Evolutionary conservation across 495 filamentous ascomycete species (phyloP).

Genomic region (Sphaerosporella brunnea): DNA sequence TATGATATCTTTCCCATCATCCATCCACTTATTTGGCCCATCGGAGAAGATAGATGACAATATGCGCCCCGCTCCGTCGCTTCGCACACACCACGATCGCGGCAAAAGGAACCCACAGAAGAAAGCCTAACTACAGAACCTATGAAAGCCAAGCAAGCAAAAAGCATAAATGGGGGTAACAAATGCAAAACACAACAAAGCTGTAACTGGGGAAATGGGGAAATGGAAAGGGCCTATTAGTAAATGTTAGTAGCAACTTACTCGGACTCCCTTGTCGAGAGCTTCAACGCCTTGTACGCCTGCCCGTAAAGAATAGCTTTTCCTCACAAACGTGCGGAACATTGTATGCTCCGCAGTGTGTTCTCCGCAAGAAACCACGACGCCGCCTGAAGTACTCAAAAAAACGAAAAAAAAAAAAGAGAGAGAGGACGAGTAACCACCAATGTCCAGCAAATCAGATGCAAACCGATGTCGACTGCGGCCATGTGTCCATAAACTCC

Average conservation of each 20-base stretch:
- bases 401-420: background rate
- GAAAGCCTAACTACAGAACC: background rate
- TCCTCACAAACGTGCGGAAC: no score
- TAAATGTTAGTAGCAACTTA: constrained; percentile 5
- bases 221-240: background rate
- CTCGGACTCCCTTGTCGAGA: background rate
- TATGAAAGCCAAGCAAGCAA: background rate
- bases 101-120: background rate
- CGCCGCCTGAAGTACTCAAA: background rate
- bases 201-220: background rate
- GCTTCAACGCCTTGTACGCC: background rate
- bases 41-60: no score
- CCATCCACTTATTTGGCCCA: no score
- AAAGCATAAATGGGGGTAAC: background rate
- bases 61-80: no score
- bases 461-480: background rate
- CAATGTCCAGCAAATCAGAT: background rate
- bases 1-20: no score
- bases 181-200: background rate
- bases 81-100: no score
- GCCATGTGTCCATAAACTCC: background rate
- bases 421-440: background rate
- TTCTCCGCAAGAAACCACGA: background rate
- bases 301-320: background rate
- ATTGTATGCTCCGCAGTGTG: background rate